These are phyloP conservation scores for Zasmidium cellare DNA, from an alignment of 2,329 filamentous ascomycete genomes.

Conservation along the genomic window DNA sequence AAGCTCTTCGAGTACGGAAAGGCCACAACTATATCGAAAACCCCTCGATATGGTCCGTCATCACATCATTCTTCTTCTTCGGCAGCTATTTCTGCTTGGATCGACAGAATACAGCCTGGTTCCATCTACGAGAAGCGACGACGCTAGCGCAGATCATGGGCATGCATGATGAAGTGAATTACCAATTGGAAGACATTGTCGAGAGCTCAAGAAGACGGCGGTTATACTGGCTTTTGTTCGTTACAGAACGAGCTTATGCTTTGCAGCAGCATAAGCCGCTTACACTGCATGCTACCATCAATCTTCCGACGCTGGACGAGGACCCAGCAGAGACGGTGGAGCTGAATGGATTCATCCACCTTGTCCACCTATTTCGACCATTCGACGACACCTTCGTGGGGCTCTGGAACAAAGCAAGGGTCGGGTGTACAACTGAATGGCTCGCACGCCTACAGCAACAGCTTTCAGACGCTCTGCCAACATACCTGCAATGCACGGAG, in stretches of 20 bases:
- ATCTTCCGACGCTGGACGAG: conserved; percentile 52
- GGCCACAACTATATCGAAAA: conserved; percentile 60
- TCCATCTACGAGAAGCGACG: conserved; percentile 61
- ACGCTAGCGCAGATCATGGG: conserved; percentile 60
- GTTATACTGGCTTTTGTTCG: conserved; percentile 64
- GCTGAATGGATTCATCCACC: conserved; percentile 59
- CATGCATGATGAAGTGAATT: conserved; percentile 60
- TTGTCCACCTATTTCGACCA: conserved; percentile 62
- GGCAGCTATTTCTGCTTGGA: conserved; percentile 63
- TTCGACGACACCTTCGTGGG: conserved; percentile 65
- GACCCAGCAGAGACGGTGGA: conserved; percentile 56
- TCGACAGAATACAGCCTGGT: conserved; percentile 62
- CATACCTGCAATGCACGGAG: conserved; percentile 60
- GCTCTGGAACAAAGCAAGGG: conserved; percentile 61
- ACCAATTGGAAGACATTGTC: conserved; percentile 47
- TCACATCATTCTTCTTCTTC: conserved; percentile 63
- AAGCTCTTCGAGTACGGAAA: conserved; percentile 58
- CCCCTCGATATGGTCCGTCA: conserved; percentile 56
- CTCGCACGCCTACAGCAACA: conserved; percentile 52
- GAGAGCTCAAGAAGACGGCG: conserved; percentile 57
- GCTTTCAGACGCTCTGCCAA: conserved; percentile 54
- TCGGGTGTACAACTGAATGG: conserved; percentile 48
- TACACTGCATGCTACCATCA: conserved; percentile 60
- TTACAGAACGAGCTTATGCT: conserved; percentile 64
- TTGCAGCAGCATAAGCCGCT: conserved; percentile 65